Conservation (phyloP, 148 eudicot species). For the Amaranthus palmeri region DNA sequence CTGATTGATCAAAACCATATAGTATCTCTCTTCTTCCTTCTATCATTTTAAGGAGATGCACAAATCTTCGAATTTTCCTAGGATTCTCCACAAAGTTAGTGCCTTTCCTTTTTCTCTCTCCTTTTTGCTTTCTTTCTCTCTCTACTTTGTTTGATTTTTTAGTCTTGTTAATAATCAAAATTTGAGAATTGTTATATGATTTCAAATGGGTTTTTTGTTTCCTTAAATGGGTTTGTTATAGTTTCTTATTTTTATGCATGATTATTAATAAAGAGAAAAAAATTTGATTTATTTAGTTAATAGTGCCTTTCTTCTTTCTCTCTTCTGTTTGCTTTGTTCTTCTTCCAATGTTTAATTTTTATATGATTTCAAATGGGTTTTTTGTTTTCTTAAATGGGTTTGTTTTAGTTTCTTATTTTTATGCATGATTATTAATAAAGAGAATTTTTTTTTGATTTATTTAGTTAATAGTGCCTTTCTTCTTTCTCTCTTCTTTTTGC, state of each 20-base stretch:
- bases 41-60: slow-evolving; percentile 27
- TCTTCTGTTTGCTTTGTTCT: neutral
- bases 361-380: slow-evolving; percentile 7
- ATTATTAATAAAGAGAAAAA: neutral
- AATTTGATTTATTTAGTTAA: neutral
- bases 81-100: slow-evolving; percentile 36
- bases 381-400: slow-evolving; percentile 24
- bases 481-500: neutral
- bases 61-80: slow-evolving; percentile 26
- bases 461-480: neutral
- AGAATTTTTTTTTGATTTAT: neutral
- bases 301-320: neutral
- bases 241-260: slow-evolving; percentile 9
- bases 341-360: neutral
- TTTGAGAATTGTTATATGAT: neutral
- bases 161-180: neutral
- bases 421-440: neutral
- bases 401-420: slow-evolving; percentile 7
- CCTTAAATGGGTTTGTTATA: slow-evolving; percentile 20
- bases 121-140: neutral
- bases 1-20: slow-evolving; percentile 1
- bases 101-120: slow-evolving; percentile 14
- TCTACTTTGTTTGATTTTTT: neutral
- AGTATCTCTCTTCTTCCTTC: neutral
- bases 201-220: slow-evolving; percentile 16